Evolutionary conservation across 2,329 filamentous ascomycete species (phyloP), one percentile per base, ranked within the genome.

Genomic region (Parascedosporium putredinis): DNA sequence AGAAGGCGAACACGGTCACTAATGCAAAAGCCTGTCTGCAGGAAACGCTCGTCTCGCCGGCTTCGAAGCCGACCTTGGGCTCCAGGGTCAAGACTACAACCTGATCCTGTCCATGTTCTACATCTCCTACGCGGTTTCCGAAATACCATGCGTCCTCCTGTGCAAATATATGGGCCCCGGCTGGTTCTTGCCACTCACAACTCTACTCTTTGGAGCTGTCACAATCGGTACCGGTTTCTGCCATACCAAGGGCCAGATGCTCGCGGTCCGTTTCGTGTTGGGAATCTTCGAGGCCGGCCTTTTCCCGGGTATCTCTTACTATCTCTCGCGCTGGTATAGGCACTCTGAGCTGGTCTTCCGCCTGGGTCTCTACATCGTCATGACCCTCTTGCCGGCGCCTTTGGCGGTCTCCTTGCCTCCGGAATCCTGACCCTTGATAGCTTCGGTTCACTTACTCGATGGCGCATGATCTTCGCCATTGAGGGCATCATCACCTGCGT

Each of bases 401-500:
- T 81, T 55, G 84, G 84, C 9, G 85, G 86, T 2, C 72, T 86
- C 2, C 75, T 89, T 6, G 85, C 85, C 1, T 88, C 83, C 53
- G 83, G 73, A 1, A 83, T 88, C 53, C 81, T 82, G 0, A 79
- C 83, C 57, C 84, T 89, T 76, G 79, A 87, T 55, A 73, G 77
- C 5, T 63, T 76, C 1, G 64, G 67, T 0, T 83, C 82, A 2
- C 69, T 83, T 22, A 69, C 74, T 3, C 84, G 79, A 8, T 89
- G 85, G 86, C 72, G 84, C 25, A 89, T 84, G 86, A 89, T 91
- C 48, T 91, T 91, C 62, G 84, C 89, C 52, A 67, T 88, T 3
- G 82, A 86, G 61, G 76, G 76, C 25, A 52, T 75, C 18, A 57
- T 70, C 20, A 76, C 73, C 5, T 60, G 77, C 4, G 2, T 71